Conservation (phyloP, 345 rosid genomes). For the Lepidium africanum region DNA sequence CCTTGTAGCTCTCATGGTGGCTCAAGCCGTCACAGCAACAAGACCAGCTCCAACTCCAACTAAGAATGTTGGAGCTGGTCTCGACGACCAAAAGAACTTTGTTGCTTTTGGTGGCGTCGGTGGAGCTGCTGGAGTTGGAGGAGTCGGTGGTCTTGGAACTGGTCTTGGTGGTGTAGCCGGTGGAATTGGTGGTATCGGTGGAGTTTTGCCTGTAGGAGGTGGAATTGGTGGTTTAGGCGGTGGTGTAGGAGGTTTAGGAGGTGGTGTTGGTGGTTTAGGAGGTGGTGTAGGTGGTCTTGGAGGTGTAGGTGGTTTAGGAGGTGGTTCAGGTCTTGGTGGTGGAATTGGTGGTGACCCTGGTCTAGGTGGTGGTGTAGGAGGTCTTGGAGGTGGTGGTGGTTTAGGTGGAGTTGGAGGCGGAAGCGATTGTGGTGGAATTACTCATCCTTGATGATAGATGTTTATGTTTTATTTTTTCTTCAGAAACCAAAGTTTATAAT, state of each 20-base stretch:
- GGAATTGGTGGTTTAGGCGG: constrained; percentile 26
- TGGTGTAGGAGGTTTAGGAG: constrained; percentile 24
- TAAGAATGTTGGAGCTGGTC: constrained; percentile 35
- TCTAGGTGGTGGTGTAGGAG: constrained; percentile 27
- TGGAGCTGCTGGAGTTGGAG: constrained; percentile 32
- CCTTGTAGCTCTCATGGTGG: constrained; percentile 15
- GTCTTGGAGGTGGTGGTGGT: constrained; percentile 27
- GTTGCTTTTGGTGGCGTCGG: constrained; percentile 46
- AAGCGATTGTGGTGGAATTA: constrained; percentile 30
- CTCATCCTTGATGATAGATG: constrained; percentile 10
- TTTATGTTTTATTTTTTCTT: neutral
- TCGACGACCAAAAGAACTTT: constrained; percentile 54
- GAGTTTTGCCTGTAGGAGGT: constrained; percentile 23
- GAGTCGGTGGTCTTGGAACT: constrained; percentile 14
- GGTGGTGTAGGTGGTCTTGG: constrained; percentile 24
- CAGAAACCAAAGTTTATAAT: neutral
- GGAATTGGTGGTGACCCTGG: constrained; percentile 29
- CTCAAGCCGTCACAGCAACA: constrained; percentile 28
- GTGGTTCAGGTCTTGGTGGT: constrained; percentile 29
- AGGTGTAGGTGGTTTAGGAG: constrained; percentile 24
- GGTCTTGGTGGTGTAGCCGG: constrained; percentile 29
- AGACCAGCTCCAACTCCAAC: constrained; percentile 37
- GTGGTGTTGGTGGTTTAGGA: constrained; percentile 27
- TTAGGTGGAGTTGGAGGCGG: constrained; percentile 28
- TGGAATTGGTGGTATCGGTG: constrained; percentile 14